These are phyloP conservation scores for Neocatenulostroma microsporum DNA, from an alignment of 2,329 filamentous ascomycete genomes.

Conservation along the genomic window DNA sequence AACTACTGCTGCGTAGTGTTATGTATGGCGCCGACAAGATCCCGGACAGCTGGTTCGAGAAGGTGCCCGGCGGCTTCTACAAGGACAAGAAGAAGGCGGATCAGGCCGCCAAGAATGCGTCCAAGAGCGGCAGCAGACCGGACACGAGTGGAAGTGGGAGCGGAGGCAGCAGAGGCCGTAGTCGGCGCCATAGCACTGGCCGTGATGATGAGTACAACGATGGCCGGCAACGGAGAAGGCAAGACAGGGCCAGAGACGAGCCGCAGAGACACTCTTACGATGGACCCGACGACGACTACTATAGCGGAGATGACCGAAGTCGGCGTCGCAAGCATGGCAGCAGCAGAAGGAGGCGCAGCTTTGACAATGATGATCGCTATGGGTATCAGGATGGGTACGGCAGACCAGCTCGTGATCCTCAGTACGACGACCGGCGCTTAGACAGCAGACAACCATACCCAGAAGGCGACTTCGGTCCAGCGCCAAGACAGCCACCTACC, in stretches of 20 bases:
- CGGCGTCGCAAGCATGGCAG: constrained; percentile 12
- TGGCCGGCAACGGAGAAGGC: constrained; percentile 15
- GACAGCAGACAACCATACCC: constrained; percentile 9
- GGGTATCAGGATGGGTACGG: constrained; percentile 17
- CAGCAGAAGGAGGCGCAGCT: constrained; percentile 8
- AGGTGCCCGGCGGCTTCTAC: constrained; percentile 31
- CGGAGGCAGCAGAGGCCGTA: constrained; percentile 5
- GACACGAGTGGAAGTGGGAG: constrained; percentile 8
- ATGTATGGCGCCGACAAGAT: constrained; percentile 30
- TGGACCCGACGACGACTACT: constrained; percentile 17
- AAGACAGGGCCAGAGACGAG: constrained; percentile 1
- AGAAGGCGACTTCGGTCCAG: constrained; percentile 9
- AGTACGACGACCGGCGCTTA: constrained; percentile 10
- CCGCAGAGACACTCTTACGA: constrained; percentile 16
- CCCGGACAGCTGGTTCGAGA: constrained; percentile 32
- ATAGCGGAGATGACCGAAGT: constrained; percentile 19
- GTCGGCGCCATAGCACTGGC: constrained; percentile 18
- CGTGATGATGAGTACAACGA: constrained; percentile 20
- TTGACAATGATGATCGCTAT: constrained; percentile 19
- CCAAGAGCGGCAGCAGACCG: constrained; percentile 9
- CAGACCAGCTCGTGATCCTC: constrained; percentile 11
- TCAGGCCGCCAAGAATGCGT: constrained; percentile 13
- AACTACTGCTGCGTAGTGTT: constrained; percentile 20
- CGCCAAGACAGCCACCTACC: constrained; percentile 3
- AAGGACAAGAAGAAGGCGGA: constrained; percentile 21